Base-by-base conservation (phyloP, 2,329 filamentous ascomycete species). In the Sporothrix mexicana region DNA sequence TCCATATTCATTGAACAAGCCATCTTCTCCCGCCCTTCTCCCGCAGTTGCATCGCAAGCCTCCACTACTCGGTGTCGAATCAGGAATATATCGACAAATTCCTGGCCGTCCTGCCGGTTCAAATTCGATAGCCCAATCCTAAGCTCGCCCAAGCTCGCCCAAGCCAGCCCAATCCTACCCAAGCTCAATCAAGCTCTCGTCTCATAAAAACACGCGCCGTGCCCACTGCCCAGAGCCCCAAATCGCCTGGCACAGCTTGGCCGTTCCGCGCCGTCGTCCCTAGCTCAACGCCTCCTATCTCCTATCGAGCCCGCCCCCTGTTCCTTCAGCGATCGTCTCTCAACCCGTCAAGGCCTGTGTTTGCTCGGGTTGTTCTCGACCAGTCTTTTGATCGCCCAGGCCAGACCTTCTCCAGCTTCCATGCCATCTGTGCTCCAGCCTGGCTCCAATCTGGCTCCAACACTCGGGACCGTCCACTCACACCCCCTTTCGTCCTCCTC, bases 331-430 rank as follows among this genome's bases (percentile, higher is more conserved):
- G 41, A 47, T 45, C n/a, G 61, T 64, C 30, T 9, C 61, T n/a
- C 30, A 36, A 36, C 30, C 30, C 30, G 30, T 36, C 30, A 36
- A 36, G 30, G 30, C 30, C 30, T 6, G 10, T 45, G 62, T 25
- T 45, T 36, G 20, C 30, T n/a, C 30, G 25, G 36, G 62, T 67
- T 17, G 51, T 70, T 70, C 68, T 59, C 68, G 68, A 70, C 68
- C 67, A 69, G 67, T 69, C 67, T 69, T 36, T 43, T 70, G 68
- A 70, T 70, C 49, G 36, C 51, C 51, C 15, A 30, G 51, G 51
- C 67, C 67, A 69, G 23, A 43, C 47, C 67, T 57, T 69, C 67
- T 57, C 67, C 67, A 69, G 67, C 51, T 57, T 69, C 57, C 57
- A 62, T 36, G 30, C 61, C 61, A 64, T 47, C n/a, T 64, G 59